A percentile compares a stretch with the other conserved stretches of the same genome.
Evolutionary conservation across 305 asterid genomes (phyloP).

Genomic region (Vinca major): DNA sequence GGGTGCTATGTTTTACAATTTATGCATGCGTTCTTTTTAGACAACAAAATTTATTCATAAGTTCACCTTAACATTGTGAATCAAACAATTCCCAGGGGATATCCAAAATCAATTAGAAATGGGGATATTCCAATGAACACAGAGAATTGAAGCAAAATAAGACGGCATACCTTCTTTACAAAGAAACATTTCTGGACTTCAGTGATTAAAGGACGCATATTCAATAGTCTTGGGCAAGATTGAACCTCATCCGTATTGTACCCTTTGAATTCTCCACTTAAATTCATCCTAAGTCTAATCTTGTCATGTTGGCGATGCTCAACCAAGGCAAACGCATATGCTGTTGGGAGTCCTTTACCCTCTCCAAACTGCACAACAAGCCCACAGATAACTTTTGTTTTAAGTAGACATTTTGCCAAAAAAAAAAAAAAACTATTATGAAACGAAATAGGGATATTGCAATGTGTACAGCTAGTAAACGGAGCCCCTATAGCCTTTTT

Average conservation of each 20-base stretch:
- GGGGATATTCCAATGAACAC: background rate
- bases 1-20: background rate
- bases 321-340: constrained; percentile 88
- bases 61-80: background rate
- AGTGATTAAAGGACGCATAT: constrained; percentile 49
- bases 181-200: constrained; percentile 30
- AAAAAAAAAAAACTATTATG: background rate
- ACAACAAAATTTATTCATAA: no score
- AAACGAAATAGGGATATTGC: background rate
- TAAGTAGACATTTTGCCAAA: background rate
- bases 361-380: constrained; percentile 49
- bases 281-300: constrained; percentile 59
- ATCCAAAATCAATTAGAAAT: constrained; percentile 6
- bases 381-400: background rate
- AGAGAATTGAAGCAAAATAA: constrained; percentile 6
- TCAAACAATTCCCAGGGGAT: background rate
- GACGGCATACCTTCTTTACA: constrained; percentile 48
- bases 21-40: background rate
- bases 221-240: constrained; percentile 52
- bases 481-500: background rate
- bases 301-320: constrained; percentile 74
- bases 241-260: constrained; percentile 44
- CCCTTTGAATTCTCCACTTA: constrained; percentile 57
- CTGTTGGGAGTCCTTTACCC: constrained; percentile 49
- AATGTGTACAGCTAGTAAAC: background rate